phyloP scores from a whole-genome alignment of 1,284 basidiomycete species.

The Mycocalia duriaeana region DNA sequence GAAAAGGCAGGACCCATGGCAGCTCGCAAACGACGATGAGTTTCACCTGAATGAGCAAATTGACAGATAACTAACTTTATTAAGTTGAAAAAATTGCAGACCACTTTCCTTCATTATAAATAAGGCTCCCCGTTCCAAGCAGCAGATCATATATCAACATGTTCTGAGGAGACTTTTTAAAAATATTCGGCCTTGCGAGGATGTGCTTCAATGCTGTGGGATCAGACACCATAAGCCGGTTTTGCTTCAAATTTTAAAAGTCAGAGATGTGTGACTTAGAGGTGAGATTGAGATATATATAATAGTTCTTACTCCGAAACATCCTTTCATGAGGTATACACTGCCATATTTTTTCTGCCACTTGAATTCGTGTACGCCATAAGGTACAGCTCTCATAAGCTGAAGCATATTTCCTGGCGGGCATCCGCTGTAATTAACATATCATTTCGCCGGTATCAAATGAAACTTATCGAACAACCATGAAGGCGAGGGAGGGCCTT shows the following conservation, averaged over 20 bases:
- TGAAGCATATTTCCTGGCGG: slow-evolving; percentile 2
- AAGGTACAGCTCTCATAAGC: slow-evolving; percentile 2
- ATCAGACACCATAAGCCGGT: slow-evolving; percentile 8
- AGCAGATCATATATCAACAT: too few relatives aligned
- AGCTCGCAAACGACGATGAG: background rate
- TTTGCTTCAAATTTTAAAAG: background rate
- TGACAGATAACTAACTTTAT: background rate
- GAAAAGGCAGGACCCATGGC: slow-evolving; percentile 2
- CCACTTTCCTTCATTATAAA: too few relatives aligned
- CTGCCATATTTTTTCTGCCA: slow-evolving; percentile 8
- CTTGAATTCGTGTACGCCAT: slow-evolving; percentile 6
- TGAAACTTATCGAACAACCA: slow-evolving; percentile 12
- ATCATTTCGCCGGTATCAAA: background rate
- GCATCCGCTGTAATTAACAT: background rate
- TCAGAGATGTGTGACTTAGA: background rate
- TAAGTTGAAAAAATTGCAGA: too few relatives aligned
- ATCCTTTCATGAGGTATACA: slow-evolving; percentile 5
- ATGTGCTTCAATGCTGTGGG: slow-evolving; percentile 2
- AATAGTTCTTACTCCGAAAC: slow-evolving; percentile 4
- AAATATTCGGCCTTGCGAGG: background rate
- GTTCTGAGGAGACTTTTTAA: slow-evolving; percentile 11
- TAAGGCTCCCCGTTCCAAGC: slow-evolving; percentile 7
- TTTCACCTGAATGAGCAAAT: background rate
- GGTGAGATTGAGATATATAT: background rate
- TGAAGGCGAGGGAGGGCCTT: slow-evolving; percentile 13